Conservation (phyloP, 306 rosid species). For the Coriaria nepalensis region DNA sequence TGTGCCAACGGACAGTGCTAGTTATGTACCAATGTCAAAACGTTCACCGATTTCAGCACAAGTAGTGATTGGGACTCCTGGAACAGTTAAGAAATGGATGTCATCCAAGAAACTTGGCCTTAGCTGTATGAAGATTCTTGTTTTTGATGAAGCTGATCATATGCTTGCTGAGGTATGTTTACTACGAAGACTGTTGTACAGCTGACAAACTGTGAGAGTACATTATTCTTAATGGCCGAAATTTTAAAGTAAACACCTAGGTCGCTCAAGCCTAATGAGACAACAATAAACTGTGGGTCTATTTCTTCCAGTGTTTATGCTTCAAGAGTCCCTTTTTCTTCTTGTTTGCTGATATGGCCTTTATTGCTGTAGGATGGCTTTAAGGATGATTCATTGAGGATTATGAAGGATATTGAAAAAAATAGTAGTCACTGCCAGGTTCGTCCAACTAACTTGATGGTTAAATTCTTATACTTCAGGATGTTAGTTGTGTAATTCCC, state of each 20-base stretch:
- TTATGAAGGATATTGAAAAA: conserved; percentile 64
- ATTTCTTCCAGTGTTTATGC: too few relatives aligned
- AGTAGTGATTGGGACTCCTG: conserved; percentile 88
- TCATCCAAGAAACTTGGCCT: conserved; percentile 35
- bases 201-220: not conserved
- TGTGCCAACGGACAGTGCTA: conserved; percentile 45
- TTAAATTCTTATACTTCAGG: not conserved
- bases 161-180: conserved; percentile 54
- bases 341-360: not conserved
- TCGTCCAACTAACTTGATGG: conserved; percentile 14
- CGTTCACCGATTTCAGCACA: conserved; percentile 55
- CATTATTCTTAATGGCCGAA: not conserved
- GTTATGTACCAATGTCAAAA: conserved; percentile 17
- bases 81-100: conserved; percentile 69
- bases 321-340: not conserved
- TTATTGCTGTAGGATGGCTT: conserved; percentile 68
- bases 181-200: not conserved
- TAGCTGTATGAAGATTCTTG: conserved; percentile 49
- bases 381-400: conserved; percentile 73
- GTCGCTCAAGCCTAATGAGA: too few relatives aligned
- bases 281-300: too few relatives aligned
- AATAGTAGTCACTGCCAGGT: conserved; percentile 64
- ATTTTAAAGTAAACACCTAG: not conserved
- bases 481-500: not conserved
- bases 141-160: conserved; percentile 94